Percentiles rank a stretch among this genome's conserved stretches.
These are phyloP conservation scores for Cladosporium halotolerans DNA, from an alignment of 2,329 filamentous ascomycete genomes.

Conservation along the genomic window DNA sequence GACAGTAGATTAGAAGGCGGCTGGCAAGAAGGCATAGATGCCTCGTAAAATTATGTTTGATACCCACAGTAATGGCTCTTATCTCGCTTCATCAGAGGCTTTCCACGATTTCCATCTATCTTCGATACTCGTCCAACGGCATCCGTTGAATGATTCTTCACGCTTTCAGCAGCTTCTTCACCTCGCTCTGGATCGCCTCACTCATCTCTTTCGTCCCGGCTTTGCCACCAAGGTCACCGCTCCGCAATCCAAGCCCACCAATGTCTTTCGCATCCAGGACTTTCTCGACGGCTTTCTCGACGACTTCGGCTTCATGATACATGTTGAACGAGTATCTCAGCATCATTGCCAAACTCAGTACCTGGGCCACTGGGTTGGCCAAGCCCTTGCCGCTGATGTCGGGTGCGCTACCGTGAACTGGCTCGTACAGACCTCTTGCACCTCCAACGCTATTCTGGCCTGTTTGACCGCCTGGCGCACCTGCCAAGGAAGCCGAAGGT, in stretches of 20 bases:
- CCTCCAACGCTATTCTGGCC: constrained; percentile 36
- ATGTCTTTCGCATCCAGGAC: constrained; percentile 49
- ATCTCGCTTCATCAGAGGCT: no score
- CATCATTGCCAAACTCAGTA: constrained; percentile 31
- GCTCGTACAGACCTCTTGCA: constrained; percentile 31
- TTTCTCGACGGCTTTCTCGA: constrained; percentile 47
- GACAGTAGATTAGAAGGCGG: constrained; percentile 20
- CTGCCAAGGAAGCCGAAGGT: constrained; percentile 36
- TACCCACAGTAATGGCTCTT: not conserved
- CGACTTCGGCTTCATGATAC: constrained; percentile 33
- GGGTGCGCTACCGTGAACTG: constrained; percentile 29
- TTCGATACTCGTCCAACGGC: not conserved
- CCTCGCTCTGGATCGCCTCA: constrained; percentile 31
- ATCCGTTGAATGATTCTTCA: not conserved
- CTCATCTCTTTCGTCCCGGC: constrained; percentile 39
- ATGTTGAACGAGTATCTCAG: constrained; percentile 31
- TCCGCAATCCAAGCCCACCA: constrained; percentile 47
- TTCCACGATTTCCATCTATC: not conserved
- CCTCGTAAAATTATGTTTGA: not conserved
- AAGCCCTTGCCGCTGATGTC: constrained; percentile 30
- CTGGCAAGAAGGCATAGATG: constrained; percentile 22
- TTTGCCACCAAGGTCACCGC: constrained; percentile 49
- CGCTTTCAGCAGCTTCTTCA: constrained; percentile 20
- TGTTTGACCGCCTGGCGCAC: constrained; percentile 21
- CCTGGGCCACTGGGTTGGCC: constrained; percentile 29